Conservation (phyloP, 1,284 basidiomycete species). For the Stereum hirsutum region DNA sequence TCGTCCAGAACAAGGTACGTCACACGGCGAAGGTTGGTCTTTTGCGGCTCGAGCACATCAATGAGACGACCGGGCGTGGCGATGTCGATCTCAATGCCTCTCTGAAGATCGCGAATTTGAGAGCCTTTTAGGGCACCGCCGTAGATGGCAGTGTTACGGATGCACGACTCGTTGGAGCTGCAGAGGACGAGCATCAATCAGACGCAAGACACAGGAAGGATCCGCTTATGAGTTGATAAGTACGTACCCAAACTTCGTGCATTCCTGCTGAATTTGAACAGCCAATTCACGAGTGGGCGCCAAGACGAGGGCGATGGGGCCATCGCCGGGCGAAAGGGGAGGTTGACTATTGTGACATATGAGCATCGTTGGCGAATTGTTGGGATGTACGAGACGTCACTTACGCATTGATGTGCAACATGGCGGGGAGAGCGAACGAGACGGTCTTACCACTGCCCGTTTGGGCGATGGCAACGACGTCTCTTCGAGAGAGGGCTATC, state of each 20-base stretch:
- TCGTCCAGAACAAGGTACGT: conserved; percentile 99
- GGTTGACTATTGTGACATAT: conserved; percentile 69
- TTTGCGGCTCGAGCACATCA: conserved; percentile 92
- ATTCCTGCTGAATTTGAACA: conserved; percentile 98
- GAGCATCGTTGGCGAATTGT: conserved; percentile 7
- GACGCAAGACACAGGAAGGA: not conserved
- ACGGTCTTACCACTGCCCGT: conserved; percentile 98
- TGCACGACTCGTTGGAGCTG: conserved; percentile 89
- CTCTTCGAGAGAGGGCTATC: conserved; percentile 90
- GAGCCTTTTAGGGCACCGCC: conserved; percentile 98
- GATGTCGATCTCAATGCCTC: conserved; percentile 94
- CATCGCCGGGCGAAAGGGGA: conserved; percentile 87
- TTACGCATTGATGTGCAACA: conserved; percentile 98
- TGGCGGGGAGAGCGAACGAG: conserved; percentile 94
- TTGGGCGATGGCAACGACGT: conserved; percentile 95
- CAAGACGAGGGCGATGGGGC: conserved; percentile 93
- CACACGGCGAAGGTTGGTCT: conserved; percentile 92
- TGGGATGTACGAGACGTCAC: conserved; percentile 17
- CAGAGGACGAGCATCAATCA: conserved; percentile 4
- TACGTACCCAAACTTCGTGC: conserved; percentile 88
- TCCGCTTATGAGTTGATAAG: too few relatives aligned
- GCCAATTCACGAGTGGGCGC: conserved; percentile 98
- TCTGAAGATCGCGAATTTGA: conserved; percentile 95
- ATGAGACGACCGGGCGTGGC: conserved; percentile 88
- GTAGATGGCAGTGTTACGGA: conserved; percentile 97